phyloP scores from a whole-genome alignment of 148 eudicot genomes.

The Rhododendron ferrugineum region DNA sequence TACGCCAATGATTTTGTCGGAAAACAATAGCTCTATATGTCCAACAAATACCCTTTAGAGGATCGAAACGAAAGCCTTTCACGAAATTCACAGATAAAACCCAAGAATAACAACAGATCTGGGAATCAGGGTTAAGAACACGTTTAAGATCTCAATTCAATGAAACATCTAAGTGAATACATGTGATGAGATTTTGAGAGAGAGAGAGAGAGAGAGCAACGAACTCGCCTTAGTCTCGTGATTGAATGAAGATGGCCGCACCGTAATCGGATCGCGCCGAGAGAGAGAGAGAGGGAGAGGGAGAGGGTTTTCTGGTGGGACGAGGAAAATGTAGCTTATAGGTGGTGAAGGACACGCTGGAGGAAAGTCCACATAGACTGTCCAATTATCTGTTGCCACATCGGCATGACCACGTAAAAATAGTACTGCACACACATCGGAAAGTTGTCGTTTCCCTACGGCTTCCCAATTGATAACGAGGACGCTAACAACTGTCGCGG shows the following conservation, averaged over 20 bases:
- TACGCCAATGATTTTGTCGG: background rate
- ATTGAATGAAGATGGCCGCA: background rate
- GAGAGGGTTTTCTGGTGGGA: background rate
- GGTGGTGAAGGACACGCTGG: background rate
- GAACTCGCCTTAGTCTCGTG: constrained; percentile 10
- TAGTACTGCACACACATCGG: no score
- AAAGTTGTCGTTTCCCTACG: no score
- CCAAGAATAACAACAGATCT: background rate
- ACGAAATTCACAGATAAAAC: background rate
- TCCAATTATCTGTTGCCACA: background rate
- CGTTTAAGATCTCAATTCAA: no score
- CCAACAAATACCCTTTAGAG: background rate
- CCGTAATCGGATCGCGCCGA: background rate
- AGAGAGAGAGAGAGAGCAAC: background rate
- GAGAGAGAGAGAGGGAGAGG: background rate
- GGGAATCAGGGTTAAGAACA: background rate
- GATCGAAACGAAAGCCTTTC: background rate
- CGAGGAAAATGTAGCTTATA: background rate
- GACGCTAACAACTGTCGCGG: no score
- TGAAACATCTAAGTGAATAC: background rate
- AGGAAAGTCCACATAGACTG: background rate
- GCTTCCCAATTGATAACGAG: no score
- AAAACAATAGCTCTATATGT: background rate
- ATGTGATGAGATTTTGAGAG: background rate
- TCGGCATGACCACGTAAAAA: background rate